These are phyloP conservation scores for Phytophthora pistaciae DNA, from an alignment of 352 stramenopile genomes.

Conservation along the genomic window DNA sequence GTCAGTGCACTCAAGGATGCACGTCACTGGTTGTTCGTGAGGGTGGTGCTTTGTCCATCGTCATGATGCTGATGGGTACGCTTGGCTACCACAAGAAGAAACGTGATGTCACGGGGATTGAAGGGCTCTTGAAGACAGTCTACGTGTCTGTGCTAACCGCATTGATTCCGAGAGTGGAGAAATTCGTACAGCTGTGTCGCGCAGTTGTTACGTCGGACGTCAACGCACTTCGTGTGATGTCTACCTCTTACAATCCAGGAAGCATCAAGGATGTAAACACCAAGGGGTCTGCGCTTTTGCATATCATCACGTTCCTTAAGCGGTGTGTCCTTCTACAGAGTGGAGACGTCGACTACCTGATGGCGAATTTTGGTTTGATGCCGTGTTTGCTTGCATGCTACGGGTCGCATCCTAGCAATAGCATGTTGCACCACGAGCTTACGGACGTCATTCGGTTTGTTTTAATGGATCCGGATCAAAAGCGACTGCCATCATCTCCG, in stretches of 20 bases:
- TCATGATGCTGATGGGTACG: constrained; percentile 90
- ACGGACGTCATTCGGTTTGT: constrained; percentile 90
- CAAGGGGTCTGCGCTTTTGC: constrained; percentile 77
- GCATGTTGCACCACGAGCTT: constrained; percentile 85
- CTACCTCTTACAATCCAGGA: constrained; percentile 46
- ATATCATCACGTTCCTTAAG: constrained; percentile 87
- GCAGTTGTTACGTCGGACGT: constrained; percentile 73
- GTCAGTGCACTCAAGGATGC: constrained; percentile 71
- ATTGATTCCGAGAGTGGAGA: constrained; percentile 75
- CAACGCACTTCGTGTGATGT: constrained; percentile 50
- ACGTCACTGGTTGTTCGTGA: constrained; percentile 73
- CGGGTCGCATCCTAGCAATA: constrained; percentile 82
- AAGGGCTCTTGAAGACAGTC: constrained; percentile 61
- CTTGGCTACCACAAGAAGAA: constrained; percentile 88
- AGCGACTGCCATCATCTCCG: constrained; percentile 78
- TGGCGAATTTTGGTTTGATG: constrained; percentile 85
- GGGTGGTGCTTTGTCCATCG: constrained; percentile 83
- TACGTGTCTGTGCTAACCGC: constrained; percentile 55
- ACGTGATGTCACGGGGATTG: constrained; percentile 79
- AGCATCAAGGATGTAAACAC: constrained; percentile 57
- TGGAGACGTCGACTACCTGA: constrained; percentile 65
- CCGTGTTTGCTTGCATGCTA: constrained; percentile 84
- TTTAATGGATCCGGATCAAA: constrained; percentile 86
- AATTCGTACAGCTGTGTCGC: constrained; percentile 79
- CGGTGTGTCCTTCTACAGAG: constrained; percentile 87